Conservation (phyloP, 176 grass and related monocot species). For the Poa annua region DNA sequence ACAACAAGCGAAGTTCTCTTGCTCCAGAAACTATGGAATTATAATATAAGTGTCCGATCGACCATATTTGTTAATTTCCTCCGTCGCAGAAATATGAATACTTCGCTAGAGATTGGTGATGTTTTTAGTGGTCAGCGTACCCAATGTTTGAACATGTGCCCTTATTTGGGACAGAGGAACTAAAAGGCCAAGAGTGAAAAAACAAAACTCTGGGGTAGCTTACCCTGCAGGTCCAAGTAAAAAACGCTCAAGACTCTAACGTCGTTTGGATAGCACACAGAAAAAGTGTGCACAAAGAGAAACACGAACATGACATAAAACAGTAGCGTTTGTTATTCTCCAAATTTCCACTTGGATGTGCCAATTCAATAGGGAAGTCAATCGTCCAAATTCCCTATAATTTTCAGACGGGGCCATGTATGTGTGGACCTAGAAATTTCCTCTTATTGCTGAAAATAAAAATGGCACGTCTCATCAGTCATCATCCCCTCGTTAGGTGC, state of each 20-base stretch:
- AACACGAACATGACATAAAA: background rate
- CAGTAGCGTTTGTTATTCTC: background rate
- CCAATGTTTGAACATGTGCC: background rate
- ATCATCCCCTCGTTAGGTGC: conserved; percentile 41
- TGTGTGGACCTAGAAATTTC: background rate
- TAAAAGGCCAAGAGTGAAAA: background rate
- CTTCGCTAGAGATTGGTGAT: background rate
- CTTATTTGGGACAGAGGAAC: background rate
- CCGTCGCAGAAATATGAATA: background rate
- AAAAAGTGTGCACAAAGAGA: background rate
- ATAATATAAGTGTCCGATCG: background rate
- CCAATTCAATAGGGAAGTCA: too few species aligned
- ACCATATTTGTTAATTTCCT: background rate
- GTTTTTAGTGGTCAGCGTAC: background rate
- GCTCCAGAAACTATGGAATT: background rate
- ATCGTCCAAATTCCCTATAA: background rate
- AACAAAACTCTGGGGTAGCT: background rate
- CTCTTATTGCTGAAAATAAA: background rate
- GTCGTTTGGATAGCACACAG: background rate
- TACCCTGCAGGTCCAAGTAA: background rate
- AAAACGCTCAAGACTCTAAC: background rate
- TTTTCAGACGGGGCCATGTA: background rate
- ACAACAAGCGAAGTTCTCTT: conserved; percentile 2
- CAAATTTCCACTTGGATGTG: background rate
- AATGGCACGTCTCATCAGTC: background rate